phyloP scores from a whole-genome alignment of 805 yeast genomes.

The Myxozyma geophila region DNA sequence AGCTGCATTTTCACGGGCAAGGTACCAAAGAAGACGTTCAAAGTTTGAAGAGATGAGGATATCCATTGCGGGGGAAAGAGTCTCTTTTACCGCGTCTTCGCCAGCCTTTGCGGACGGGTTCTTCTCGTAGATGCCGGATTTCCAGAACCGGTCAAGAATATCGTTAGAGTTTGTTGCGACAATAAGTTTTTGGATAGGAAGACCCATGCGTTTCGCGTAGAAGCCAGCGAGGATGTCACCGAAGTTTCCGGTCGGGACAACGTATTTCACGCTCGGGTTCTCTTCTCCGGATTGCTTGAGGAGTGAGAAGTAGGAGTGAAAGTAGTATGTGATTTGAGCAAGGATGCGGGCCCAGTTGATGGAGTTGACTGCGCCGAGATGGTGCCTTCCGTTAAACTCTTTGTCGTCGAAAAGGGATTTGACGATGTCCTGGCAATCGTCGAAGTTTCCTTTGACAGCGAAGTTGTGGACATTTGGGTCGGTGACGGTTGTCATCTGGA shows the following conservation, averaged over 20 bases:
- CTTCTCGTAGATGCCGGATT: conserved; percentile 84
- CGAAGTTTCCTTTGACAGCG: conserved; percentile 94
- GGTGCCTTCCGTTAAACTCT: conserved; percentile 85
- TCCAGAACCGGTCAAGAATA: conserved; percentile 89
- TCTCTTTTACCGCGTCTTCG: conserved; percentile 71
- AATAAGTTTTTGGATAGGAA: conserved; percentile 82
- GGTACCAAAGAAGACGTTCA: conserved; percentile 94
- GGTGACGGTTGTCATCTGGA: conserved; percentile 95
- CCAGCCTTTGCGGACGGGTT: conserved; percentile 53
- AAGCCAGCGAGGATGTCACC: conserved; percentile 98
- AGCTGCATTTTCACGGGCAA: conserved; percentile 73
- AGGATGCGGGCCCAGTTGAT: conserved; percentile 99
- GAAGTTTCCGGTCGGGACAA: conserved; percentile 97
- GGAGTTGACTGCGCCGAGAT: conserved; percentile 96
- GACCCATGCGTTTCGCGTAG: conserved; percentile 92
- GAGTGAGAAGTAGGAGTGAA: conserved; percentile 84
- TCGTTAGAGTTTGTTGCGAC: conserved; percentile 97
- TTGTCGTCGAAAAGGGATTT: conserved; percentile 89
- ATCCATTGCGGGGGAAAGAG: conserved; percentile 98
- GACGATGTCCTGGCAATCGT: conserved; percentile 97
- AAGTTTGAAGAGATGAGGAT: conserved; percentile 93
- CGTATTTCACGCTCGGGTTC: conserved; percentile 67
- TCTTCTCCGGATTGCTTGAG: conserved; percentile 39
- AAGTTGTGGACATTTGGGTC: conserved; percentile 93
- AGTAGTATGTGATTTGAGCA: conserved; percentile 97